A percentile compares a stretch with the other conserved stretches of the same genome.
Evolutionary conservation across 2,329 filamentous ascomycete species (phyloP).

Genomic region (Colletotrichum sansevieriae): DNA sequence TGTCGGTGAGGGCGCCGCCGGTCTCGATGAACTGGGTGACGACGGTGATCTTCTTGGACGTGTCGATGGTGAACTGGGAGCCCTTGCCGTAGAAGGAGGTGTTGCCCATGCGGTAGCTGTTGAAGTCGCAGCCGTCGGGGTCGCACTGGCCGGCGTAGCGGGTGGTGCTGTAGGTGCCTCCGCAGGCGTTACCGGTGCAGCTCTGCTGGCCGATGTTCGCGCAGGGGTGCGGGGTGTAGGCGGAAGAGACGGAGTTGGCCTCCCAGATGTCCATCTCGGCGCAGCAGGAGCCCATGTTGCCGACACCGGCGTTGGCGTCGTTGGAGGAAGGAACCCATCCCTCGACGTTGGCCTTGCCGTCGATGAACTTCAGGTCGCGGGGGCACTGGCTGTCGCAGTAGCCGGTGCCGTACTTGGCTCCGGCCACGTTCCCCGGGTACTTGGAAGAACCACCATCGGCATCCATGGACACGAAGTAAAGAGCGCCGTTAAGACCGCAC

Average conservation of each 20-base stretch:
- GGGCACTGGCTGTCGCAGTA: constrained; percentile 66
- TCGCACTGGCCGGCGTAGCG: constrained; percentile 75
- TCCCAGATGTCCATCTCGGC: constrained; percentile 75
- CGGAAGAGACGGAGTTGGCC: constrained; percentile 74
- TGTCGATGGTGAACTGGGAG: constrained; percentile 68
- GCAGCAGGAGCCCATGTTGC: constrained; percentile 68
- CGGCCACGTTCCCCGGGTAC: constrained; percentile 63
- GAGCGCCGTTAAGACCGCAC: constrained; percentile 79
- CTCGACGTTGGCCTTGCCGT: constrained; percentile 66
- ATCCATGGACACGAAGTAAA: constrained; percentile 76
- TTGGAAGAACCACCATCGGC: constrained; percentile 66
- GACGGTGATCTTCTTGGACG: constrained; percentile 71
- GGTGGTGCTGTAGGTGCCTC: constrained; percentile 63
- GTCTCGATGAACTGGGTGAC: constrained; percentile 72
- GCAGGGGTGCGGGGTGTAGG: constrained; percentile 77
- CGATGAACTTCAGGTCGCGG: constrained; percentile 69
- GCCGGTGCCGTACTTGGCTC: constrained; percentile 72
- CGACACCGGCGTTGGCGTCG: constrained; percentile 67
- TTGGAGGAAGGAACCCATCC: constrained; percentile 64
- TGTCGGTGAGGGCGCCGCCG: constrained; percentile 68
- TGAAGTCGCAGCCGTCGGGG: constrained; percentile 79
- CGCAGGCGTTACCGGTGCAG: constrained; percentile 65
- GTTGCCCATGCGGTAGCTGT: constrained; percentile 75
- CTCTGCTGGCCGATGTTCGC: constrained; percentile 60
- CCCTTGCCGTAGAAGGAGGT: constrained; percentile 70